Conservation (phyloP, 768 basidiomycete species). For the Suillus sp. region DNA sequence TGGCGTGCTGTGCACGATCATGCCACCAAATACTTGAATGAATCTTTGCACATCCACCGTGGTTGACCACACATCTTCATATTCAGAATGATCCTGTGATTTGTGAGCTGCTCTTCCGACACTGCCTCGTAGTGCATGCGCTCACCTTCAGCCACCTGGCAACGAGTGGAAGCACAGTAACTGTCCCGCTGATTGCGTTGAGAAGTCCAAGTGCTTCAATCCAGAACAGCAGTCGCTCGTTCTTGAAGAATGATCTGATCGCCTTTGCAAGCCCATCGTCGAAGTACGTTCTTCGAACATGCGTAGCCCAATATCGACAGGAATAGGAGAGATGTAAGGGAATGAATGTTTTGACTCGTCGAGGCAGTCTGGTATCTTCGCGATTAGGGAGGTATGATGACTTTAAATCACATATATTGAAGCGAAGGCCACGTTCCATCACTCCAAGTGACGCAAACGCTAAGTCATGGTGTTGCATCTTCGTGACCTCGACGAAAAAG, state of each 20-base stretch:
- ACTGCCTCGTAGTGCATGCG: not conserved
- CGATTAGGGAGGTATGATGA: constrained; percentile 33
- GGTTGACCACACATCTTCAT: not conserved
- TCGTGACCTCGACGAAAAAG: constrained; percentile 16
- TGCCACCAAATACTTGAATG: not conserved
- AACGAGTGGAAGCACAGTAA: not conserved
- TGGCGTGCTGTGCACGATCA: not conserved
- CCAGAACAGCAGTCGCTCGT: not conserved
- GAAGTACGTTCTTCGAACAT: not conserved
- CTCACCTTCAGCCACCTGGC: not conserved
- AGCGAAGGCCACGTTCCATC: constrained; percentile 33
- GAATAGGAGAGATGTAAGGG: not conserved
- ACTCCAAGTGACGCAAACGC: constrained; percentile 23
- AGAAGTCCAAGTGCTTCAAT: not conserved
- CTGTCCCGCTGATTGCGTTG: not conserved
- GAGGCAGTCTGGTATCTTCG: constrained; percentile 18
- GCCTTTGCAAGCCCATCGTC: accelerated
- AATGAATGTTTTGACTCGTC: not conserved
- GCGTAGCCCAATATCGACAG: not conserved
- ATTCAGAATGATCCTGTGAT: not conserved
- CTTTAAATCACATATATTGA: constrained; percentile 39
- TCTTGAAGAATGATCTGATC: not conserved
- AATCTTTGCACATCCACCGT: not conserved
- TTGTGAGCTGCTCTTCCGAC: not conserved
- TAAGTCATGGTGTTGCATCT: not conserved